Percentiles rank a stretch among this genome's conserved stretches.
Conservation (phyloP, 176 grass and related monocot species). For the Raddia distichophylla region DNA sequence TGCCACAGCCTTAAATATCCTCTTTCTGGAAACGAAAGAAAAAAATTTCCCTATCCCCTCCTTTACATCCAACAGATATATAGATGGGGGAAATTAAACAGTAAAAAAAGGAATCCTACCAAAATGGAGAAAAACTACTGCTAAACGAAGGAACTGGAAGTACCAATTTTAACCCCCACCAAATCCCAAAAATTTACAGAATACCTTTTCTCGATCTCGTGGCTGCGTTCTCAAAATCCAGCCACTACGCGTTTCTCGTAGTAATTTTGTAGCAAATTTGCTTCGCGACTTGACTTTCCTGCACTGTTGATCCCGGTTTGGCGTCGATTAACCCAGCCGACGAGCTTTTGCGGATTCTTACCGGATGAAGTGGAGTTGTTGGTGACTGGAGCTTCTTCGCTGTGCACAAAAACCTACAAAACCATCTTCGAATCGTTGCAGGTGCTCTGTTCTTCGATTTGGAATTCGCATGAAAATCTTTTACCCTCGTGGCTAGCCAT, state of each 20-base stretch:
- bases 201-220: conserved; percentile 30
- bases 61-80: conserved; percentile 53
- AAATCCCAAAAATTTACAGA: conserved; percentile 72
- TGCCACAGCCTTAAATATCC: conserved; percentile 62
- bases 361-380: conserved; percentile 23
- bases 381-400: conserved; percentile 17
- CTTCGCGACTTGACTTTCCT: neutral
- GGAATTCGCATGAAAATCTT: conserved; percentile 13
- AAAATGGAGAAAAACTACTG: conserved; percentile 11
- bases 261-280: conserved; percentile 9
- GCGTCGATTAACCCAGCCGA: neutral
- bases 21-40: conserved; percentile 62
- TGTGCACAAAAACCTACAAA: conserved; percentile 15
- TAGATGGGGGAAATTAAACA: conserved; percentile 34
- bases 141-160: conserved; percentile 41
- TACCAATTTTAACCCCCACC: conserved; percentile 49
- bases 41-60: conserved; percentile 43
- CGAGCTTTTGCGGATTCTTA: neutral
- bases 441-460: conserved; percentile 27
- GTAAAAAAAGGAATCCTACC: conserved; percentile 34
- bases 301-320: neutral
- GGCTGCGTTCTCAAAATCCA: conserved; percentile 63
- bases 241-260: conserved; percentile 33
- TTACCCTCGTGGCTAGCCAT: conserved; percentile 34
- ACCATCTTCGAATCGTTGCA: conserved; percentile 38